These are phyloP conservation scores for Acephala macrosclerotiorum DNA, from an alignment of 2,329 filamentous ascomycete species.

Conservation along the genomic window DNA sequence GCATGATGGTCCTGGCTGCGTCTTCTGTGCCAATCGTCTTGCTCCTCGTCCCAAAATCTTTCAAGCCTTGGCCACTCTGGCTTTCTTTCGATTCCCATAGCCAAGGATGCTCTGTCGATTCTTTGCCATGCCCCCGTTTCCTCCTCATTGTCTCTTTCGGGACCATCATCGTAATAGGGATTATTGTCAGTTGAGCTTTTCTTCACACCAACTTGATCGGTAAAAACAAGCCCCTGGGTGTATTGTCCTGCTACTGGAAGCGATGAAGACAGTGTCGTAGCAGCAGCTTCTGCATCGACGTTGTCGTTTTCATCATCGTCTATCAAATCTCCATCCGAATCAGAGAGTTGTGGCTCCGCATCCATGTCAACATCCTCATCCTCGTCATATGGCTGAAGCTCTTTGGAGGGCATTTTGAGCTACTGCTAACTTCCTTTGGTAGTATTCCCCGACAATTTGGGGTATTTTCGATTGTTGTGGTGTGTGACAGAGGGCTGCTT, in stretches of 20 bases:
- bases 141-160: not conserved
- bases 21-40: not conserved
- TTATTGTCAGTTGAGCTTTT: not conserved
- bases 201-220: not conserved
- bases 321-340: no score
- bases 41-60: not conserved
- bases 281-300: not conserved
- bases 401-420: not conserved
- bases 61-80: not conserved
- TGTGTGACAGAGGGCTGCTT: not conserved
- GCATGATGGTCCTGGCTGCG: not conserved
- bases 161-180: slow-evolving; percentile 18
- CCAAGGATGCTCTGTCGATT: slow-evolving; percentile 1
- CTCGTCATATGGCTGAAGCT: not conserved
- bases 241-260: not conserved
- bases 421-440: not conserved
- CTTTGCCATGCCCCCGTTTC: not conserved
- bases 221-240: not conserved
- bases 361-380: not conserved
- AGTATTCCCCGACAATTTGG: not conserved
- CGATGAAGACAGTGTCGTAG: not conserved
- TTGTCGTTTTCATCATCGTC: not conserved
- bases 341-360: not conserved
- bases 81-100: slow-evolving; percentile 11
- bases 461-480: not conserved